A percentile compares a stretch with the other conserved stretches of the same genome.
Conservation (phyloP, 1,284 basidiomycete species). For the Wolfiporia cocos region DNA sequence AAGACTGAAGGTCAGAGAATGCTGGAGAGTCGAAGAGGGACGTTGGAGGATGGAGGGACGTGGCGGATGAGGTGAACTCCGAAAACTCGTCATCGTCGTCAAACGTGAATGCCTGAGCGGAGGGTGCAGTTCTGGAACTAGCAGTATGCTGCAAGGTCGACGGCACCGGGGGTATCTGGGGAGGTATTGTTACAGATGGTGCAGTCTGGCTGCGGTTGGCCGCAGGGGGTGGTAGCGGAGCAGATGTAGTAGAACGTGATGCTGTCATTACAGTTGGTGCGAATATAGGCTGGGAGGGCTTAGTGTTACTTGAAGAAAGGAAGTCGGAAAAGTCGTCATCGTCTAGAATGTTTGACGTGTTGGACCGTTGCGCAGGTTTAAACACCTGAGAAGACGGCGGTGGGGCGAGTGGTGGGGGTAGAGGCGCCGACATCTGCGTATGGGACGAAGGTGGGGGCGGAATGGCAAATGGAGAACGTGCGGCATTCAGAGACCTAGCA, state of each 20-base stretch:
- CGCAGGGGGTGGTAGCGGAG: background rate
- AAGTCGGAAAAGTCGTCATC: conserved; percentile 29
- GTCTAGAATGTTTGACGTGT: conserved; percentile 9
- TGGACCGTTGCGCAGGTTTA: background rate
- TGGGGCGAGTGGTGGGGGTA: conserved; percentile 34
- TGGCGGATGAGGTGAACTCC: conserved; percentile 17
- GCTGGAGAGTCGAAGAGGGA: background rate
- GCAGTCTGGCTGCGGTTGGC: conserved; percentile 10
- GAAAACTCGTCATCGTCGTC: conserved; percentile 24
- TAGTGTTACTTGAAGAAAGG: conserved; percentile 1
- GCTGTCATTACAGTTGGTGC: background rate
- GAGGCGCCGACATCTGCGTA: conserved; percentile 4
- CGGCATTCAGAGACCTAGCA: background rate
- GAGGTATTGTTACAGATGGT: conserved; percentile 1
- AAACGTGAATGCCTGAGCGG: conserved; percentile 3
- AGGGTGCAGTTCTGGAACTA: no score
- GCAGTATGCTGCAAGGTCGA: background rate
- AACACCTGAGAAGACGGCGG: conserved; percentile 24
- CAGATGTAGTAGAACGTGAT: background rate
- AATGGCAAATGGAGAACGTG: conserved; percentile 9
- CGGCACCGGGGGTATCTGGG: background rate
- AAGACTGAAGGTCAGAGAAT: conserved; percentile 27
- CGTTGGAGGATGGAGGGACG: background rate
- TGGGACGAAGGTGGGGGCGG: conserved; percentile 14
- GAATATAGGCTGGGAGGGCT: background rate